Base-by-base conservation (phyloP, 106 monocot genomes). In the Allium sativum region DNA sequence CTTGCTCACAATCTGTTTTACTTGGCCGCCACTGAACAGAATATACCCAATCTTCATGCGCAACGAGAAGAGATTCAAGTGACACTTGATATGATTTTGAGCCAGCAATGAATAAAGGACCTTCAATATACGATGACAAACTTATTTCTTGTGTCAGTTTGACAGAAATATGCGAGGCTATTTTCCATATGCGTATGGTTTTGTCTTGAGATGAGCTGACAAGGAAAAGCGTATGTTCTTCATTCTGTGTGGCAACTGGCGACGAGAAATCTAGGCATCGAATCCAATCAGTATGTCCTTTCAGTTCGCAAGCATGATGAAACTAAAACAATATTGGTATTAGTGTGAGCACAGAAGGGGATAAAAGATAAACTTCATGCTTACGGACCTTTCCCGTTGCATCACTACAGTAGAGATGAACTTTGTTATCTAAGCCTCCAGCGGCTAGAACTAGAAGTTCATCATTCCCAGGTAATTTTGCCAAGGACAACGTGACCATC, bases 31-130 rank as follows among this genome's bases (percentile, higher is more conserved):
- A 98, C 53, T 80, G 58, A 19, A 88, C 88, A 18, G 98, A 92
- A 74, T 98, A 98, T 40, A 98, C 98, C 98, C 98, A 98, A 55
- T 98, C 98, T 58, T 98, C 98, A 70, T 98, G 98, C 18, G 88
- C 98, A 72, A 88, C 71, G 21, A 98, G 82, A 61, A 98, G 73
- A 74, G 98, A 98, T 75, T 98, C 98, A 31, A 98, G 65, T 62
- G 98, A 91, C 6, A 92, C 70, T 53, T 92, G 82, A 62, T 82
- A 92, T 55, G 52, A 69, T 9, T 70, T 63, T 56, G 76, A 73
- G 62, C 88, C 92, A 61, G 68, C 73, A 40, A 64, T 6, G 53
- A 98, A 68, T 40, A 74, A 7, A 45, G 98, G 98, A 12, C 98
- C 98, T 72, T 91, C 82, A 71, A 92, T 98, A 71, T 87, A 98